A percentile compares a stretch with the other conserved stretches of the same genome.
Conservation (phyloP, 345 rosid species). For the Citrus mangshanensis region DNA sequence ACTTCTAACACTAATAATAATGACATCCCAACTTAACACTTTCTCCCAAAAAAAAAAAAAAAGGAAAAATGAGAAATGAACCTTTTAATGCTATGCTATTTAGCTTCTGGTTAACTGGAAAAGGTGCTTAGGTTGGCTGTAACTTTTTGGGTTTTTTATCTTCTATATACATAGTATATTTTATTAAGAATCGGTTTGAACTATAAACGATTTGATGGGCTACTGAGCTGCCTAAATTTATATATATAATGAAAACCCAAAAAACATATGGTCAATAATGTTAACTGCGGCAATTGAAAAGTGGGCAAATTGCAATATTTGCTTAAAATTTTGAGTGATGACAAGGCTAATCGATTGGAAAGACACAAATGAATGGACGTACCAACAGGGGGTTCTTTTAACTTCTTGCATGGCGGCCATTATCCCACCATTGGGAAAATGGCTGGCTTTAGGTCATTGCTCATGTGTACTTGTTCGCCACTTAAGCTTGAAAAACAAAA, state of each 20-base stretch:
- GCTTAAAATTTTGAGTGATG: conserved; percentile 7
- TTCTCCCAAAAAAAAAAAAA: not conserved
- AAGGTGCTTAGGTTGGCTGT: conserved; percentile 8
- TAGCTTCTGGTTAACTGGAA: not conserved
- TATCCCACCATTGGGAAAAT: conserved; percentile 29
- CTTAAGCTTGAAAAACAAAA: conserved; percentile 26
- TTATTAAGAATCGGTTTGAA: not conserved
- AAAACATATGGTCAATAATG: not conserved
- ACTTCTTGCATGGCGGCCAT: conserved; percentile 35
- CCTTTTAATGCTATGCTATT: too few species aligned
- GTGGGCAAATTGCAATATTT: conserved; percentile 4
- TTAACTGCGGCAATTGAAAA: not conserved
- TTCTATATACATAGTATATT: too few species aligned
- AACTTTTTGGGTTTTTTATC: not conserved
- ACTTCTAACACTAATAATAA: conserved; percentile 34
- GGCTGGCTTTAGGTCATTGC: conserved; percentile 21
- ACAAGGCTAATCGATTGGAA: conserved; percentile 18
- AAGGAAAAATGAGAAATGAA: too few species aligned
- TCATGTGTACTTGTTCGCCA: conserved; percentile 62
- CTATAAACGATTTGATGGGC: conserved; percentile 15
- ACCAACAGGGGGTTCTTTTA: conserved; percentile 13
- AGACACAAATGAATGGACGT: conserved; percentile 26
- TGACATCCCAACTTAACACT: conserved; percentile 37
- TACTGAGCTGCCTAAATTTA: not conserved
- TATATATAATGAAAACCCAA: not conserved